Conservation (phyloP, 139 green algal genomes). For the Pleodorina starrii region DNA sequence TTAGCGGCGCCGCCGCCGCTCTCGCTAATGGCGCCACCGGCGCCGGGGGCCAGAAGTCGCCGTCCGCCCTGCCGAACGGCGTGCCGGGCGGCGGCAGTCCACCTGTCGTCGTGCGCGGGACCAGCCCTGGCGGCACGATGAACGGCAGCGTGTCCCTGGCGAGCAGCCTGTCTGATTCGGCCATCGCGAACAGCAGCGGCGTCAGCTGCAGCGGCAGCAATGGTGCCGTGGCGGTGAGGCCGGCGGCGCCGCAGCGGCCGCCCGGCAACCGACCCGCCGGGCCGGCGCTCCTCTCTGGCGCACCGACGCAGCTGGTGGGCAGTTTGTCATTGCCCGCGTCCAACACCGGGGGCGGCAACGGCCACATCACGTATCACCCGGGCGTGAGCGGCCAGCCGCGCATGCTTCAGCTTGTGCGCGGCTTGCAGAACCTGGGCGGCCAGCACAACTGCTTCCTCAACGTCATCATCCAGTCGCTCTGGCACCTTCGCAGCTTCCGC, state of each 20-base stretch:
- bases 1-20: neutral
- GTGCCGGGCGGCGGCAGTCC: neutral
- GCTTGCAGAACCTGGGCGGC: conserved; percentile 72
- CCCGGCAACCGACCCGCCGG: conserved; percentile 3
- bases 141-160: conserved; percentile 9
- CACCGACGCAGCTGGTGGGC: conserved; percentile 4
- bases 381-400: neutral
- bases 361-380: neutral
- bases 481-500: conserved; percentile 76
- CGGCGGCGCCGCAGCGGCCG: neutral
- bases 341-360: neutral
- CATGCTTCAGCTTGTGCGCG: conserved; percentile 67
- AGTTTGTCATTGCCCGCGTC: neutral
- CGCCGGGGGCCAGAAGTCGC: neutral
- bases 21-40: neutral
- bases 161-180: conserved; percentile 35
- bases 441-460: conserved; percentile 90
- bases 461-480: conserved; percentile 81
- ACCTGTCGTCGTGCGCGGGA: neutral
- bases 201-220: neutral
- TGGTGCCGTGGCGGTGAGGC: neutral
- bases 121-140: conserved; percentile 1
- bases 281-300: neutral
- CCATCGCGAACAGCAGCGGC: neutral
- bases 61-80: neutral